Evolutionary conservation across 2,329 filamentous ascomycete genomes (phyloP), one percentile per base, ranked within the genome.

Genomic region (Colletotrichum melonis): DNA sequence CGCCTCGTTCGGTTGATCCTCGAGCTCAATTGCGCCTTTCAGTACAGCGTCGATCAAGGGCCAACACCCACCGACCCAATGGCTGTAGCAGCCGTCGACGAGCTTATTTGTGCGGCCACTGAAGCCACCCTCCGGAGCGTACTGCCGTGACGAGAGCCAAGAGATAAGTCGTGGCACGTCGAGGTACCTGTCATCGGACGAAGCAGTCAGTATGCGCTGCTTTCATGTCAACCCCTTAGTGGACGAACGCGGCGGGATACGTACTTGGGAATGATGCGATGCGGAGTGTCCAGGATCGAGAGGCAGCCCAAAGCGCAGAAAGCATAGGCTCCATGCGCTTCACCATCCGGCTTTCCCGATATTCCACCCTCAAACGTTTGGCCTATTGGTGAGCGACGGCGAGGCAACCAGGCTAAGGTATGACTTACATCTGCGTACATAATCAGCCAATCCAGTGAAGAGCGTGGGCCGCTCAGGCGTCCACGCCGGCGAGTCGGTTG

Each of bases 31-130:
- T 68, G 86, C 85, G 32, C 89, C 90, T 76, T 89, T 88, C 71
- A 97, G 84, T 67, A 92, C 92, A 70, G 94, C 94, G 85, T 98
- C 93, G 77, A 98, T 87, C 76, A 99, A 84, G 58, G 96, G 93
- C 94, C 95, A 99, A 85, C 95, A 98, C 67, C 93, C 94, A 67
- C 97, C 97, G 42, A 98, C 93, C 97, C 97, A 99, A 83, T 98
- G 96, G 81, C 94, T 97, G 85, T 99, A 99, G 85, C 97, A 99
- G 58, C 96, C 97, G 82, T 99, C 97, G 38, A 98, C 97, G 38
- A 99, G 89, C 85, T 99, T 99, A 87, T 98, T 98, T 32, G 96
- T 98, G 77, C 97, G 93, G 74, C 97, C 97, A 54, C 94, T 93
- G 80, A 98, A 95, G 46, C 97, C 97, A 76, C 95, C 95, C 82